Evolutionary conservation across 1,284 basidiomycete species (phyloP), one percentile per base, ranked within the genome.

Genomic region (Puccinia hordei): DNA sequence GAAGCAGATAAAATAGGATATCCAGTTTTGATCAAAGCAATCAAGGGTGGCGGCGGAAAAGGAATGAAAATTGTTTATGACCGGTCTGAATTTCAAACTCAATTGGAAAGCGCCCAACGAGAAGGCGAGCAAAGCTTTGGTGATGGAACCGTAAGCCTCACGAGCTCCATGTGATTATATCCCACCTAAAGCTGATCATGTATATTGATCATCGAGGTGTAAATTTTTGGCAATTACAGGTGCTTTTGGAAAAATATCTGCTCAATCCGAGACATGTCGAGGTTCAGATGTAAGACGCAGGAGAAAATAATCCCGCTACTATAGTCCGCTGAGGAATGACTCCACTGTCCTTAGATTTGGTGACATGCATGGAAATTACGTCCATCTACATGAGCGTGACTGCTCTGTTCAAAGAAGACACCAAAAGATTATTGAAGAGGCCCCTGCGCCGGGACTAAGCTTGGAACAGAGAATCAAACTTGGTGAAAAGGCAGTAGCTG

Each of bases 391-490:
- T 91, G 94, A 96, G 86, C 89, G 95, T 68, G 95, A 98, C 85
- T 98, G 95, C 85, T 95, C 93, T 0, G 94, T 97, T 15, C 95
- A 98, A 86, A 88, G 95, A 83, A 88, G 95, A 81, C 95, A 95
- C 84, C 94, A 97, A 87, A 97, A 95, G 89, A 94, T 95, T 81
- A 94, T 95, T 81, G 93, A 95, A 85, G 93, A 95, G 89, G 94
- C 95, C 5, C 95, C 95, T 24, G 95, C 95, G 3, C 95, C 95
- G 2, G 93, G 93, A 2, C 87, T 98, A 38, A 89, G 90, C 0
- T 87, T 89, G 0, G 91, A 91, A 81, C 88, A 95, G 61, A 89
- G 94, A 55, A 89, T 89, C 46, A 92, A 95, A 83, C 87, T 98
- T 81, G 92, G 93, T 66, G 89, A 90, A 66, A 97, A 95, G 87